These are phyloP conservation scores for Scheffersomyces stambukii DNA, from an alignment of 1,139 yeast genomes.

Conservation along the genomic window DNA sequence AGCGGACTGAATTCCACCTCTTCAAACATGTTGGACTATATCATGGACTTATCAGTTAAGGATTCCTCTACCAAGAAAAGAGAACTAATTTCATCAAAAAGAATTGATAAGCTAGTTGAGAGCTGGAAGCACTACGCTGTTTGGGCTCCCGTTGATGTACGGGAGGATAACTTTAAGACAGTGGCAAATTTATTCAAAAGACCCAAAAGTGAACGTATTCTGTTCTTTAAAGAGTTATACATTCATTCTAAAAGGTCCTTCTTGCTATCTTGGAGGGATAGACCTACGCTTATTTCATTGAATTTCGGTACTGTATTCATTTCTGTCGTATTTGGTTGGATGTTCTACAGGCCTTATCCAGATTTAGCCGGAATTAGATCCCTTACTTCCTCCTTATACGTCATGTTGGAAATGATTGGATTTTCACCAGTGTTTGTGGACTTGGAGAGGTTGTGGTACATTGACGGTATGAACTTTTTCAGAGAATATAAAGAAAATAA, in stretches of 20 bases:
- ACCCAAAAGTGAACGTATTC: constrained; percentile 20
- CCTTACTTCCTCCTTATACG: constrained; percentile 54
- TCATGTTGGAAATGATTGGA: constrained; percentile 57
- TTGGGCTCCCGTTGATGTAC: background rate
- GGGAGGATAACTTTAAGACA: constrained; percentile 10
- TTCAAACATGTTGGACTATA: constrained; percentile 47
- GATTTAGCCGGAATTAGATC: constrained; percentile 62
- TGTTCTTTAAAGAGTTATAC: constrained; percentile 37
- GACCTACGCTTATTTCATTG: constrained; percentile 47
- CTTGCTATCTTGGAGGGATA: constrained; percentile 52
- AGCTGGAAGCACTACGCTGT: constrained; percentile 38
- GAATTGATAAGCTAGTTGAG: constrained; percentile 40
- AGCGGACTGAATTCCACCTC: constrained; percentile 1
- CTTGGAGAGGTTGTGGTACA: constrained; percentile 58
- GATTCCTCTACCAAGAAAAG: constrained; percentile 42
- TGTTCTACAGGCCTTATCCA: constrained; percentile 57
- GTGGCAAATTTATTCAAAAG: constrained; percentile 17
- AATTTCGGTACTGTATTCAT: constrained; percentile 51
- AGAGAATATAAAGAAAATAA: constrained; percentile 66
- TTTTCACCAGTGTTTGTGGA: constrained; percentile 64
- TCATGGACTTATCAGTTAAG: constrained; percentile 62
- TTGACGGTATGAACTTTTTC: constrained; percentile 61
- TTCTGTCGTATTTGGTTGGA: constrained; percentile 65
- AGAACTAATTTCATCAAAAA: constrained; percentile 35
- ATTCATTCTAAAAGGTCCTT: constrained; percentile 53